Evolutionary conservation across 441 rosid genomes (phyloP).

Genomic region (Monsonia emarginata): DNA sequence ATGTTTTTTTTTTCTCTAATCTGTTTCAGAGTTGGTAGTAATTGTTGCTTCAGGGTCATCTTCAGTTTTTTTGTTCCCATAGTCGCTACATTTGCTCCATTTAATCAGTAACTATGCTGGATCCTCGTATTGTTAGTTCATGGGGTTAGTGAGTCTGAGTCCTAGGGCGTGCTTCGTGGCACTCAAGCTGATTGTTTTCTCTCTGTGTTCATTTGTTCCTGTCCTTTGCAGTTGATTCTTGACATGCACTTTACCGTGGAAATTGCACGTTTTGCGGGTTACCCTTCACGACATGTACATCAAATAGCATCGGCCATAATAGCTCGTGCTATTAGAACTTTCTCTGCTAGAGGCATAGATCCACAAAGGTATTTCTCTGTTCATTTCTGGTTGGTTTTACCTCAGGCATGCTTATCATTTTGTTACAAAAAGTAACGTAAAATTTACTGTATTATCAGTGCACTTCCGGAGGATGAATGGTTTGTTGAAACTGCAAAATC

Average conservation of each 20-base stretch:
- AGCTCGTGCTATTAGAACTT: conserved; percentile 68
- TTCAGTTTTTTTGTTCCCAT: no score
- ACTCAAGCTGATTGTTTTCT: not conserved
- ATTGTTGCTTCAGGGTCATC: not conserved
- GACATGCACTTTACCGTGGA: conserved; percentile 98
- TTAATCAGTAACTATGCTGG: not conserved
- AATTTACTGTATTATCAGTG: conserved; percentile 24
- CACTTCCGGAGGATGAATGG: conserved; percentile 79
- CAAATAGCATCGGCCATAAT: conserved; percentile 80
- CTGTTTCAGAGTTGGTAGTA: not conserved
- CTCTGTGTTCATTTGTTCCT: not conserved
- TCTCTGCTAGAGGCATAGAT: conserved; percentile 68
- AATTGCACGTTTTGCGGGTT: conserved; percentile 91
- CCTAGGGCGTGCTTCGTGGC: not conserved
- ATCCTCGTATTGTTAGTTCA: not conserved
- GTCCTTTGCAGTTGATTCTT: conserved; percentile 63
- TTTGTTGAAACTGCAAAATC: conserved; percentile 81
- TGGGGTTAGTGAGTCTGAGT: not conserved
- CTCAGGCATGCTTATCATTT: not conserved
- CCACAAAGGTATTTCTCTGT: conserved; percentile 55
- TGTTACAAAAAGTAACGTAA: not conserved
- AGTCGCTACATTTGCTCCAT: not conserved
- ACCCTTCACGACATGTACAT: conserved; percentile 68
- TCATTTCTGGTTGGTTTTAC: not conserved
- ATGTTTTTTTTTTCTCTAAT: no score